Percentiles rank a stretch among this genome's conserved stretches.
Conservation (phyloP, 495 filamentous ascomycete species). For the Penicillium pancosmium region DNA sequence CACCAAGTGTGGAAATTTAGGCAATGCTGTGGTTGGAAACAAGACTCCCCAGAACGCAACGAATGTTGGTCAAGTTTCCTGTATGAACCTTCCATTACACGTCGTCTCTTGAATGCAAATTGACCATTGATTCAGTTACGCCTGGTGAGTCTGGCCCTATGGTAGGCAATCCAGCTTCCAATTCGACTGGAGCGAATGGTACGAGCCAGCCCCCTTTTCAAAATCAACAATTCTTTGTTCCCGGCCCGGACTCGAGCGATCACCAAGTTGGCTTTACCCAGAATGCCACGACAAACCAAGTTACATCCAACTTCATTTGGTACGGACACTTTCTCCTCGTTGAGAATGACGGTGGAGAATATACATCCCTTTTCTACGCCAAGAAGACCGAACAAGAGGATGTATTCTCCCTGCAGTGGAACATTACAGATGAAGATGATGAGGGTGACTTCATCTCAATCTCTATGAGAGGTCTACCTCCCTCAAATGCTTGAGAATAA, state of each 20-base stretch:
- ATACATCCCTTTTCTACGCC: slow-evolving; percentile 36
- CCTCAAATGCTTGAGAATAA: slow-evolving; percentile 2
- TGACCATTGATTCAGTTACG: background rate
- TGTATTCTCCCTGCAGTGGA: slow-evolving; percentile 11
- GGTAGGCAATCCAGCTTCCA: slow-evolving; percentile 5
- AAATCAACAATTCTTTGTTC: slow-evolving; percentile 27
- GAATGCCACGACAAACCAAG: slow-evolving; percentile 5
- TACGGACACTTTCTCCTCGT: slow-evolving; percentile 24
- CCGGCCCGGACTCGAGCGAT: slow-evolving; percentile 17
- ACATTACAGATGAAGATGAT: slow-evolving; percentile 9
- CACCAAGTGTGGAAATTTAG: background rate
- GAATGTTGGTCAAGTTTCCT: slow-evolving; percentile 9
- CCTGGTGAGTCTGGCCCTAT: slow-evolving; percentile 1
- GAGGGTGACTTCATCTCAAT: slow-evolving; percentile 1
- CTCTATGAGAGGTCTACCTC: slow-evolving; percentile 3
- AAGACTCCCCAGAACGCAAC: slow-evolving; percentile 10
- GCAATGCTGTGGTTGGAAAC: slow-evolving; percentile 4
- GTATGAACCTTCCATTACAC: slow-evolving; percentile 1
- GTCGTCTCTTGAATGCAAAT: background rate
- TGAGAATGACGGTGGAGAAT: slow-evolving; percentile 23
- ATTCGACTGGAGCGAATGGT: background rate
- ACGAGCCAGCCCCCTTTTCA: slow-evolving; percentile 11
- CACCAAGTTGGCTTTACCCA: slow-evolving; percentile 13
- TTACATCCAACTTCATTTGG: slow-evolving; percentile 33
- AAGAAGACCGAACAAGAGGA: slow-evolving; percentile 12